Conservation (phyloP, 2,329 filamentous ascomycete species). For the Talaromyces islandicus region DNA sequence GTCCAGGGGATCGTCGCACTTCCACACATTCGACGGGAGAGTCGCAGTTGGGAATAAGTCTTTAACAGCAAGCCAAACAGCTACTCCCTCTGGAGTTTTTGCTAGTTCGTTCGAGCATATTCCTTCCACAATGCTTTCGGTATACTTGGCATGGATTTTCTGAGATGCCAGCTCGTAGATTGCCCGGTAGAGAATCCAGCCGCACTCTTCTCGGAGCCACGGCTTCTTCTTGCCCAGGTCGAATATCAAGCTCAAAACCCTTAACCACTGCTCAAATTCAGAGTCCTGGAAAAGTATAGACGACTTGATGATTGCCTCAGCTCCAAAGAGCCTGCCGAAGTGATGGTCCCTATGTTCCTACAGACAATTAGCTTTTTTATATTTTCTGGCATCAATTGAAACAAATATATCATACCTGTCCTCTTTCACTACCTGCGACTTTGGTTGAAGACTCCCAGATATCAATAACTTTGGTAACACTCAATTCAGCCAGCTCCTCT, state of each 20-base stretch:
- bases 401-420: conserved; percentile 39
- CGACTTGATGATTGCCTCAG: conserved; percentile 79
- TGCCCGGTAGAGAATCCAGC: conserved; percentile 71
- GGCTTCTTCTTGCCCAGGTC: conserved; percentile 73
- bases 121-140: conserved; percentile 56
- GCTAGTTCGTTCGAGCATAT: conserved; percentile 61
- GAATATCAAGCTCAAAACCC: conserved; percentile 66
- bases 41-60: conserved; percentile 59
- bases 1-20: conserved; percentile 62
- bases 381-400: not conserved
- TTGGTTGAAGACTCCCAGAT: conserved; percentile 49
- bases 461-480: conserved; percentile 41
- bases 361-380: conserved; percentile 19
- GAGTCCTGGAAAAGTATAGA: conserved; percentile 60
- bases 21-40: conserved; percentile 67
- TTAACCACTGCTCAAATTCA: conserved; percentile 45
- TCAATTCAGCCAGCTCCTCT: conserved; percentile 23
- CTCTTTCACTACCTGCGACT: conserved; percentile 46
- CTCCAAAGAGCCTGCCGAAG: conserved; percentile 80
- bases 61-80: conserved; percentile 72
- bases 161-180: conserved; percentile 49
- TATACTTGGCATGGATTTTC: conserved; percentile 41
- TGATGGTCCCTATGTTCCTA: conserved; percentile 82
- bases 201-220: conserved; percentile 85
- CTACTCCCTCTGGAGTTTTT: conserved; percentile 81